Conservation (phyloP, 495 filamentous ascomycete genomes). For the Glarea lozoyensis region DNA sequence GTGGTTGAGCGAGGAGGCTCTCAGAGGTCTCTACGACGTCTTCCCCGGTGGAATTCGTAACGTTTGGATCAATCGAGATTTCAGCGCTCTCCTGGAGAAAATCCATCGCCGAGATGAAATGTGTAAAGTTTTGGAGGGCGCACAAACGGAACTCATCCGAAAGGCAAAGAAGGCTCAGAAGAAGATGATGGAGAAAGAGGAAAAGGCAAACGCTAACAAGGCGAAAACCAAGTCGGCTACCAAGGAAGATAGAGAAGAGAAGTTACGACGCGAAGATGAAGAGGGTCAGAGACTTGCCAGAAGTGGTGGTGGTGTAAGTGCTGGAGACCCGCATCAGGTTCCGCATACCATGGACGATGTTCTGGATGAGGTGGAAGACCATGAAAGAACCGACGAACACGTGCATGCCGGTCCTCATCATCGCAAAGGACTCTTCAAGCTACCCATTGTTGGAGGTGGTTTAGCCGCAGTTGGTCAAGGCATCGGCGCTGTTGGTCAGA, state of each 20-base stretch:
- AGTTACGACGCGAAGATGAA: constrained; percentile 41
- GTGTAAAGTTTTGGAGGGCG: constrained; percentile 65
- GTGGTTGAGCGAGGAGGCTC: constrained; percentile 75
- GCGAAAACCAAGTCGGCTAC: constrained; percentile 30
- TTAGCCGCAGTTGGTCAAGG: constrained; percentile 27
- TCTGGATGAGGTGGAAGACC: constrained; percentile 41
- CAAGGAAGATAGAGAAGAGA: constrained; percentile 39
- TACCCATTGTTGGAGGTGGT: constrained; percentile 22
- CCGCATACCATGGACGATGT: constrained; percentile 62
- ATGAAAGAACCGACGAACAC: constrained; percentile 22
- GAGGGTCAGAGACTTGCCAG: constrained; percentile 54
- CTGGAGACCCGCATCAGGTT: constrained; percentile 75
- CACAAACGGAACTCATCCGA: constrained; percentile 76
- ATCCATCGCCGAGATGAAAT: constrained; percentile 65
- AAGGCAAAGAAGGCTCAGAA: constrained; percentile 68
- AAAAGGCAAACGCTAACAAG: constrained; percentile 49
- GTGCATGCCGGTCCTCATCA: constrained; percentile 8
- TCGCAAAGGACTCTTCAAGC: constrained; percentile 18
- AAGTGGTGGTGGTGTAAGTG: constrained; percentile 60
- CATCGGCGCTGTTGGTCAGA: constrained; percentile 46
- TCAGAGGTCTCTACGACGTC: constrained; percentile 85
- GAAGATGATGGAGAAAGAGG: constrained; percentile 54
- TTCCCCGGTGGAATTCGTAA: constrained; percentile 94
- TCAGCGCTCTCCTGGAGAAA: constrained; percentile 79
- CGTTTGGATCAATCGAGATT: constrained; percentile 94